Base-by-base conservation (phyloP, 257 asterid genomes). In the Solanum gracilifrons region DNA sequence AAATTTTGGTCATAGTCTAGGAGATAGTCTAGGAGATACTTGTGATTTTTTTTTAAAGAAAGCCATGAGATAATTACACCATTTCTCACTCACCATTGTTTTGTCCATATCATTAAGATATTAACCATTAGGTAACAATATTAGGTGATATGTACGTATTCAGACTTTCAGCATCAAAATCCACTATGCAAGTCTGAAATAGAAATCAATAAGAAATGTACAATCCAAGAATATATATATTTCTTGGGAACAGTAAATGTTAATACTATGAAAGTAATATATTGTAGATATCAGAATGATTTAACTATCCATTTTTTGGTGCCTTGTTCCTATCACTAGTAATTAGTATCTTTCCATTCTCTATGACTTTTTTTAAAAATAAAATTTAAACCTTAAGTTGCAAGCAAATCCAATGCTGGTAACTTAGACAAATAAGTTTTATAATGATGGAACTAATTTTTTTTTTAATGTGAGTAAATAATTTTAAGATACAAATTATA, bases 261-360 rank as follows among this genome's bases (percentile, higher is more conserved):
- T 79, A 68, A 20, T 6, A 68, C 75, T 69, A 64, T 23, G 15
- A 39, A 31, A 64, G 25, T 89, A 60, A 87, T 86, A 72, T 86
- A 51, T 51, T 51, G 85, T 73, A 89, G 25, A 72, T 72, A 32
- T 73, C 68, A 84, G 68, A 23, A 86, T 71, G 89, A 75, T 88
- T 62, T 68, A 82, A 18, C 72, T 31, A 46, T 79, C 64, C 4
- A 25, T 79, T 79, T 60, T 41, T 43, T 41, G 84, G 84, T 43
- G 84, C 25, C 15, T 79, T 25, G 64, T 41, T 41, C 84, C 84
- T 25, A 9, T 43, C 60, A 39, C 60, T 76, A 16, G 9, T 51
- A 7, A 39, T 33, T 39, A 16, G 9, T 51, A 7, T 8, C 64
- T 41, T 77, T 77, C 27, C 25, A 77, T 13, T 41, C 64, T 77